Evolutionary conservation across 345 rosid species (phyloP).

Genomic region (Bruguiera sexangula): DNA sequence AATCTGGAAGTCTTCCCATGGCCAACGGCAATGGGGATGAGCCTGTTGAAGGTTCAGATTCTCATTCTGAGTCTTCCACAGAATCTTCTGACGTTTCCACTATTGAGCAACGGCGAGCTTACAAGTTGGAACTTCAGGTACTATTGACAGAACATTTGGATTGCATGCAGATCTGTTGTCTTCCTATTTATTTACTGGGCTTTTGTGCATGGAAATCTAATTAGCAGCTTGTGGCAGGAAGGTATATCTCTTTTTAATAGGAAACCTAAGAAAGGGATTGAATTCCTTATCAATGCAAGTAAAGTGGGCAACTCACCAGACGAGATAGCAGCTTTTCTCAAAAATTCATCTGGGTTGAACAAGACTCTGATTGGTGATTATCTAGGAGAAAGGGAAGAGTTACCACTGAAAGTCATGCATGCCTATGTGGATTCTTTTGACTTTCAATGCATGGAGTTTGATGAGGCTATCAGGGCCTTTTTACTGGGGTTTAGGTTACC

Average conservation of each 20-base stretch:
- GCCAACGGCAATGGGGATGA: constrained; percentile 87
- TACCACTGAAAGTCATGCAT: constrained; percentile 95
- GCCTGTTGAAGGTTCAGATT: constrained; percentile 74
- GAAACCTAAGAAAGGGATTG: constrained; percentile 97
- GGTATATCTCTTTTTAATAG: constrained; percentile 97
- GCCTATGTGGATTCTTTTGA: constrained; percentile 96
- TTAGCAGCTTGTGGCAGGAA: constrained; percentile 81
- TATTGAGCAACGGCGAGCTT: constrained; percentile 98
- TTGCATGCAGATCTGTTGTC: constrained; percentile 8
- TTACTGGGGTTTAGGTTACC: constrained; percentile 93
- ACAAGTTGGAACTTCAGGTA: constrained; percentile 99
- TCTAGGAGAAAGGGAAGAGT: constrained; percentile 96
- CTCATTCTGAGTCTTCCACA: constrained; percentile 76
- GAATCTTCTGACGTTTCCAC: constrained; percentile 81
- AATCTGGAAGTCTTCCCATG: constrained; percentile 53
- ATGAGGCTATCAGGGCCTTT: constrained; percentile 87
- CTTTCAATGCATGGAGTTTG: constrained; percentile 84
- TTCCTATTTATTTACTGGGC: constrained; percentile 6
- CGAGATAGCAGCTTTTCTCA: constrained; percentile 90
- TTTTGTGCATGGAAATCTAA: constrained; percentile 30
- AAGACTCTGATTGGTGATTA: constrained; percentile 94
- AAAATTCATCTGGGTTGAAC: constrained; percentile 82
- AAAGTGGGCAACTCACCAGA: constrained; percentile 92
- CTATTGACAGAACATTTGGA: constrained; percentile 6
- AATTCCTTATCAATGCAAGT: constrained; percentile 88